These are phyloP conservation scores for Drechslerella dactyloides DNA, from an alignment of 2,329 filamentous ascomycete genomes.

Conservation along the genomic window DNA sequence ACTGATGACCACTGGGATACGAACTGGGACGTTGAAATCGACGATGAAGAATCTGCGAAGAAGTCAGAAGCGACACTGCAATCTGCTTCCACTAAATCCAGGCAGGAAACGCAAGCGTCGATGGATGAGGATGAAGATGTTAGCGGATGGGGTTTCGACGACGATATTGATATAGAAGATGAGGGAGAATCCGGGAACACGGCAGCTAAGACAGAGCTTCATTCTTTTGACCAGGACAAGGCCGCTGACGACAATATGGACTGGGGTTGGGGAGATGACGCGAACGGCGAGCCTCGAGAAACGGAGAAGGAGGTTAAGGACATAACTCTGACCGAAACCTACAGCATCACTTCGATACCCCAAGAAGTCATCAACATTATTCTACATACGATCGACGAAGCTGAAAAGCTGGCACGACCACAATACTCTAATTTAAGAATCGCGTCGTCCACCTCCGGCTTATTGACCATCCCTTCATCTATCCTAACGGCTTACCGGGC, in stretches of 20 bases:
- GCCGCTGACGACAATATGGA: slow-evolving; percentile 64
- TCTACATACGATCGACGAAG: slow-evolving; percentile 67
- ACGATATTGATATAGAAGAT: slow-evolving; percentile 54
- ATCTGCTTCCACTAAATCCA: slow-evolving; percentile 51
- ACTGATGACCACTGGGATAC: slow-evolving; percentile 60
- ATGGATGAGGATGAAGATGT: slow-evolving; percentile 58
- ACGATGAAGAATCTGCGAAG: slow-evolving; percentile 67
- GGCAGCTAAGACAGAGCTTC: not conserved
- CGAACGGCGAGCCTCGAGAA: slow-evolving; percentile 50
- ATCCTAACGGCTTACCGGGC: slow-evolving; percentile 80
- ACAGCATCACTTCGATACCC: slow-evolving; percentile 86
- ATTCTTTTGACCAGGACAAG: slow-evolving; percentile 49
- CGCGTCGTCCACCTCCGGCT: slow-evolving; percentile 69
- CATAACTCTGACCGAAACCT: slow-evolving; percentile 81
- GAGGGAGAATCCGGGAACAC: slow-evolving; percentile 57
- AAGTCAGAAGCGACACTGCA: slow-evolving; percentile 44
- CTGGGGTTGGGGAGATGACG: slow-evolving; percentile 83
- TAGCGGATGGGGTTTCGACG: slow-evolving; percentile 63
- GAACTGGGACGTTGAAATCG: slow-evolving; percentile 83
- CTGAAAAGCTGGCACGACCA: slow-evolving; percentile 56
- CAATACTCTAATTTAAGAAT: slow-evolving; percentile 64
- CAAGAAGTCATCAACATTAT: slow-evolving; percentile 75
- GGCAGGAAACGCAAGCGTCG: slow-evolving; percentile 28
- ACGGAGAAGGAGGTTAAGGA: slow-evolving; percentile 59
- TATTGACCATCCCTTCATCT: slow-evolving; percentile 75